A percentile compares a stretch with the other conserved stretches of the same genome.
Evolutionary conservation across 257 asterid genomes (phyloP).

Genomic region (Ilex asprella): DNA sequence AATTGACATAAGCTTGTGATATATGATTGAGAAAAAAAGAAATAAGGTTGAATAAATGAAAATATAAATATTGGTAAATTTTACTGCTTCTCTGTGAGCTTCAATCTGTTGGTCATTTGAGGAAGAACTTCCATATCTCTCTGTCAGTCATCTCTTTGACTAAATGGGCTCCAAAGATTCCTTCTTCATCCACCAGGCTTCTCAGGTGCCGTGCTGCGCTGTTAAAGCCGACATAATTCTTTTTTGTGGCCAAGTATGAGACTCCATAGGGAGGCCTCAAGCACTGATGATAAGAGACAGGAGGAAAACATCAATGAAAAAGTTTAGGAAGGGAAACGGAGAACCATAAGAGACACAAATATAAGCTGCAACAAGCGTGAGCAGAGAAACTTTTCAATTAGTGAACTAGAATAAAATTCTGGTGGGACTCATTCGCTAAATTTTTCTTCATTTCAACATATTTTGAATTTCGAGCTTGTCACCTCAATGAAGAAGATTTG

Average conservation of each 20-base stretch:
- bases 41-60: not conserved
- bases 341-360: too few relatives aligned
- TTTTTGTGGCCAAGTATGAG: slow-evolving; percentile 27
- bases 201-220: slow-evolving; percentile 29
- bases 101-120: slow-evolving; percentile 15
- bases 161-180: slow-evolving; percentile 31
- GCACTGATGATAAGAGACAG: slow-evolving; percentile 12
- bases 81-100: too few relatives aligned
- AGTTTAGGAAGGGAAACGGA: too few relatives aligned
- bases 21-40: not conserved
- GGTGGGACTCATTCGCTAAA: too few relatives aligned
- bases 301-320: not conserved
- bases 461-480: too few relatives aligned
- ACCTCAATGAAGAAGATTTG: too few relatives aligned
- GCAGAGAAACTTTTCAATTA: too few relatives aligned
- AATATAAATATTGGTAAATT: too few relatives aligned
- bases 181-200: slow-evolving; percentile 30
- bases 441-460: too few relatives aligned
- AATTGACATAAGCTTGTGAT: too few relatives aligned
- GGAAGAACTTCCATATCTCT: slow-evolving; percentile 34
- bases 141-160: slow-evolving; percentile 29
- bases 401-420: too few relatives aligned
- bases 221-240: slow-evolving; percentile 26
- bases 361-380: too few relatives aligned
- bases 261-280: slow-evolving; percentile 37